Conservation (phyloP, 352 stramenopile species). For the Pythium dissimile region DNA sequence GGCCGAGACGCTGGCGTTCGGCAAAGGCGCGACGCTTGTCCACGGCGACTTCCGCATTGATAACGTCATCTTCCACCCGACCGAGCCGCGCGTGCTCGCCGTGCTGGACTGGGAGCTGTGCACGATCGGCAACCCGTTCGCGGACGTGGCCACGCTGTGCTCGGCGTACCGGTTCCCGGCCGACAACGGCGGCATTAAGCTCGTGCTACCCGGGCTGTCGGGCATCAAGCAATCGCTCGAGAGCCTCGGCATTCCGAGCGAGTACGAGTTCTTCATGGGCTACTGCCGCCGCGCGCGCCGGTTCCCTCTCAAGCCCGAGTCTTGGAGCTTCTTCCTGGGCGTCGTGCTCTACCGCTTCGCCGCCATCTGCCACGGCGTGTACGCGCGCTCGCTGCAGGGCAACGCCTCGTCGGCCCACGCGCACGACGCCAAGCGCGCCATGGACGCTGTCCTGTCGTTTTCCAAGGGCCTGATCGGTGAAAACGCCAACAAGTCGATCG, state of each 20-base stretch:
- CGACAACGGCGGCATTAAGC: constrained; percentile 35
- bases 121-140: constrained; percentile 83
- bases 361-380: constrained; percentile 79
- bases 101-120: constrained; percentile 88
- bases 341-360: constrained; percentile 75
- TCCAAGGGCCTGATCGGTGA: constrained; percentile 32
- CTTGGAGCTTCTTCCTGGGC: constrained; percentile 76
- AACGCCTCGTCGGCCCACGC: constrained; percentile 84
- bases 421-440: constrained; percentile 55
- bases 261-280: constrained; percentile 50
- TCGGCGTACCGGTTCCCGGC: constrained; percentile 47
- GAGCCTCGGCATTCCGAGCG: constrained; percentile 59
- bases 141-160: constrained; percentile 72
- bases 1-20: constrained; percentile 28
- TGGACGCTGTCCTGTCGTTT: constrained; percentile 55
- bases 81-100: constrained; percentile 72
- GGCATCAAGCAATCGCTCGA: constrained; percentile 32
- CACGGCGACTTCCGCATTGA: constrained; percentile 88
- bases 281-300: constrained; percentile 53
- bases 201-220: constrained; percentile 49
- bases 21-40: constrained; percentile 43
- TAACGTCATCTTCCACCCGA: constrained; percentile 86
- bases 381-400: constrained; percentile 59
- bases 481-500: constrained; percentile 32
- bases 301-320: constrained; percentile 47